Evolutionary conservation across 2,329 filamentous ascomycete species (phyloP), one percentile per base, ranked within the genome.

Genomic region (Didymella sp.): DNA sequence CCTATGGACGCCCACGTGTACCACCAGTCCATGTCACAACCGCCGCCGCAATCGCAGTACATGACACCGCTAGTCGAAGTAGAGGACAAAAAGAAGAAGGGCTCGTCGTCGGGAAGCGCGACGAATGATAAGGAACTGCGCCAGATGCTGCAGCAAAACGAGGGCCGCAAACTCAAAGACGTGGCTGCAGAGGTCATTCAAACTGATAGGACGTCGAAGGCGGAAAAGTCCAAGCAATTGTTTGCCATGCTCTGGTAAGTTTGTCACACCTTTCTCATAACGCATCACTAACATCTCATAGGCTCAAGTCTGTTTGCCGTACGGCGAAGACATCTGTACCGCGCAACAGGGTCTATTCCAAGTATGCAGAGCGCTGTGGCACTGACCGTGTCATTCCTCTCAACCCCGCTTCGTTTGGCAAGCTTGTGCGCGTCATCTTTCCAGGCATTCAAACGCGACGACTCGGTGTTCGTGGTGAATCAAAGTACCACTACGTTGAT

Each of bases 361-460:
- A 93, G 74, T 99, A 99, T 76, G 95, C 94, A 44, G 92, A 91
- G 24, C 87, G 91, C 61, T 99, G 95, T 76, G 93, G 91, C 40
- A 96, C 89, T 5, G 93, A 98, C 73, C 87, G 93, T 71, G 96
- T 98, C 35, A 96, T 95, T 0, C 93, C 96, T 9, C 79, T 99
- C 55, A 99, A 99, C 72, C 95, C 95, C 38, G 95, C 95, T 9
- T 98, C 94, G 25, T 99, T 99, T 77, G 95, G 95, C 54, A 99
- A 99, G 77, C 85, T 99, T 40, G 95, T 99, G 30, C 88, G 95
- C 28, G 94, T 99, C 35, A 89, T 99, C 48, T 99, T 98, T 68
- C 94, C 95, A 0, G 94, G 93, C 38, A 88, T 99, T 21, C 94
- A 96, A 77, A 99, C 95, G 28, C 85, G 95, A 57, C 86, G 95